A percentile compares a stretch with the other conserved stretches of the same genome.
phyloP scores from a whole-genome alignment of 345 rosid genomes.

The Reutealis trisperma region DNA sequence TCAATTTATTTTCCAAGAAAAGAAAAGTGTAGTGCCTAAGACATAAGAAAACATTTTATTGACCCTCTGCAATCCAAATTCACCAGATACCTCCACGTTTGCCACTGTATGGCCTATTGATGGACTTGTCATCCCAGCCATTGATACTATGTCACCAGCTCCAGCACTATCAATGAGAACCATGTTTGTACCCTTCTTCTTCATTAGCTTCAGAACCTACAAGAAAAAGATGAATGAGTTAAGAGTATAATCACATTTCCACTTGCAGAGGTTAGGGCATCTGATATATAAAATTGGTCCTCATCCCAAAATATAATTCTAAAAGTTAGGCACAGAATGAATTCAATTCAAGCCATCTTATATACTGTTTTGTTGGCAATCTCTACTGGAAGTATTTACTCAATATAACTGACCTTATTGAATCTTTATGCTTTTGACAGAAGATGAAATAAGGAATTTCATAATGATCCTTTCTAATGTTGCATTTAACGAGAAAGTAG shows the following conservation, averaged over 20 bases:
- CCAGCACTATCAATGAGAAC: constrained; percentile 81
- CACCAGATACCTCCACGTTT: constrained; percentile 62
- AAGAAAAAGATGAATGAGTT: constrained; percentile 26
- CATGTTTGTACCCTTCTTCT: constrained; percentile 90
- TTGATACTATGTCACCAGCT: constrained; percentile 92
- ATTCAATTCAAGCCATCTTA: not conserved
- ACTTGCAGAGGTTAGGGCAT: not conserved
- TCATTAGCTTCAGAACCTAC: constrained; percentile 93
- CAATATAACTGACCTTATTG: not conserved
- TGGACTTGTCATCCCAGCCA: constrained; percentile 86
- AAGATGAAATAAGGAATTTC: not conserved
- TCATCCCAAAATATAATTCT: not conserved
- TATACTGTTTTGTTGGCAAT: not conserved
- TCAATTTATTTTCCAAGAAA: not conserved
- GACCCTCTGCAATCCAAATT: not conserved
- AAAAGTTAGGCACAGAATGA: not conserved
- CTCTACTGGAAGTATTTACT: not conserved
- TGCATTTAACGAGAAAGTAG: not conserved
- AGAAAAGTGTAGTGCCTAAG: not conserved
- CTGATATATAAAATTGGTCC: not conserved
- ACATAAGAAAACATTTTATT: constrained; percentile 10
- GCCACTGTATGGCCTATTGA: constrained; percentile 94
- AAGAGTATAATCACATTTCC: not conserved
- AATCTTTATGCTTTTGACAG: not conserved
- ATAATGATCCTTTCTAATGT: not conserved